A percentile compares a stretch with the other conserved stretches of the same genome.
Evolutionary conservation across 1,284 basidiomycete genomes (phyloP).

Genomic region (Irpex sp.): DNA sequence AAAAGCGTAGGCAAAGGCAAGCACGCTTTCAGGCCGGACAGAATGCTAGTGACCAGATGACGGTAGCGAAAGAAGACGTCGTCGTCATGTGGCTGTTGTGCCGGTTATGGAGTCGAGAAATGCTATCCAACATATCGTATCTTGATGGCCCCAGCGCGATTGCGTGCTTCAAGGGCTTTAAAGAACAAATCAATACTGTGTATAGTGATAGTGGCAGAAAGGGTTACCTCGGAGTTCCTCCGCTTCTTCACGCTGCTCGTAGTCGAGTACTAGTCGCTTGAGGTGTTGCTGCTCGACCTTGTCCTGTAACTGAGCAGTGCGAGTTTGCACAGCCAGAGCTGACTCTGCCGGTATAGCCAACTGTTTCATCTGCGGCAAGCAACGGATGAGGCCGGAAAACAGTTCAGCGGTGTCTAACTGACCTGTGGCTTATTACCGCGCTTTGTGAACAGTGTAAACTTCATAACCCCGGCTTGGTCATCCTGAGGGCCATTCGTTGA

Average conservation of each 20-base stretch:
- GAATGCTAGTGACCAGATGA: not conserved
- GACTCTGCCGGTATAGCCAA: slow-evolving; percentile 87
- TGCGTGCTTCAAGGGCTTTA: slow-evolving; percentile 65
- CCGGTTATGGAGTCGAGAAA: not conserved
- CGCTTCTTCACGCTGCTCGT: slow-evolving; percentile 81
- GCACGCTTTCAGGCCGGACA: not conserved
- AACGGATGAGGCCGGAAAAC: not conserved
- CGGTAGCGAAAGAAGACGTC: not conserved
- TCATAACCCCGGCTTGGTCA: slow-evolving; percentile 63
- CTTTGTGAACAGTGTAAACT: slow-evolving; percentile 92
- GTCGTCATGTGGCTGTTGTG: not conserved
- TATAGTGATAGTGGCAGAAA: slow-evolving; percentile 1
- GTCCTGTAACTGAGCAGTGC: slow-evolving; percentile 86
- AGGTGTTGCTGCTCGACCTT: slow-evolving; percentile 94
- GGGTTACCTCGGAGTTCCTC: slow-evolving; percentile 70
- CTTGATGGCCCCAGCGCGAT: slow-evolving; percentile 62
- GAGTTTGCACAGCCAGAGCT: slow-evolving; percentile 84
- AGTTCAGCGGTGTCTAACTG: slow-evolving; percentile 18
- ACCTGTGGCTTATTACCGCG: slow-evolving; percentile 92
- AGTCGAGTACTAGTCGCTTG: slow-evolving; percentile 87
- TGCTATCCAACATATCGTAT: slow-evolving; percentile 63
- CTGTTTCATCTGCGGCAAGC: slow-evolving; percentile 67
- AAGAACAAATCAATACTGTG: slow-evolving; percentile 3
- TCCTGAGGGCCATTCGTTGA: slow-evolving; percentile 17
- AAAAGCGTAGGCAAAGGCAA: not conserved